Evolutionary conservation across 306 rosid genomes (phyloP), one percentile per base, ranked within the genome.

Genomic region (Sphenostylis stenocarpa): DNA sequence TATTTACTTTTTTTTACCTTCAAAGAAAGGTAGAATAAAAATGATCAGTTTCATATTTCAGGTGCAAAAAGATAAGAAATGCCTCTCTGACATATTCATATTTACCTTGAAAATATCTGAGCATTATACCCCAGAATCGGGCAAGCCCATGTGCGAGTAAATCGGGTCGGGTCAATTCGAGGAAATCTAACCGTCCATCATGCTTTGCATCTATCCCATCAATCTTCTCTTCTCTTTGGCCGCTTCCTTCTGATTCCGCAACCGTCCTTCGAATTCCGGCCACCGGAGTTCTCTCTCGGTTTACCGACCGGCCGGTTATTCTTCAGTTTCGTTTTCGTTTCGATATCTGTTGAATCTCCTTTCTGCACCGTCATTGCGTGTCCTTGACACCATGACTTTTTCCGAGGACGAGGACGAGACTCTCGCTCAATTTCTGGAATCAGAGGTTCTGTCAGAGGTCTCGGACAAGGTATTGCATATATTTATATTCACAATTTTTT

Each of bases 351-450:
- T 39, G 10, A 34, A 23, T 76, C 20, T 15, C 55, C 29, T 26
- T 41, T 23, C 55, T 24, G 26, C 44, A 45, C 36, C 53, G 67
- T 69, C 38, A 65, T 38, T 44, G 68, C 43, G 67, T 68, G 73
- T 64, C 57, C 17, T 33, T 19, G 41, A 34, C 72, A 31, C 70
- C 63, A 91, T 85, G 97, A 71, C 85, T 60, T 12, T 84, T 19
- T 88, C 89, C 7, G 97, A 95, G 24, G 97, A 95, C 23, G 97
- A 95, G 63, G 97, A 89, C 80, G 96, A 86, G 86, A 74, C 28
- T 49, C 76, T 95, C 64, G 98, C 97, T 57, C 81, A 82, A 3
- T 92, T 90, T 76, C 91, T 95, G 5, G 98, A 95, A 85, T 84
- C 92, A 11, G 97, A 92, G 87, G 85, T 95, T 21, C 96, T 95